phyloP scores from a whole-genome alignment of 139 green algal species.

The Chlorella sp. region DNA sequence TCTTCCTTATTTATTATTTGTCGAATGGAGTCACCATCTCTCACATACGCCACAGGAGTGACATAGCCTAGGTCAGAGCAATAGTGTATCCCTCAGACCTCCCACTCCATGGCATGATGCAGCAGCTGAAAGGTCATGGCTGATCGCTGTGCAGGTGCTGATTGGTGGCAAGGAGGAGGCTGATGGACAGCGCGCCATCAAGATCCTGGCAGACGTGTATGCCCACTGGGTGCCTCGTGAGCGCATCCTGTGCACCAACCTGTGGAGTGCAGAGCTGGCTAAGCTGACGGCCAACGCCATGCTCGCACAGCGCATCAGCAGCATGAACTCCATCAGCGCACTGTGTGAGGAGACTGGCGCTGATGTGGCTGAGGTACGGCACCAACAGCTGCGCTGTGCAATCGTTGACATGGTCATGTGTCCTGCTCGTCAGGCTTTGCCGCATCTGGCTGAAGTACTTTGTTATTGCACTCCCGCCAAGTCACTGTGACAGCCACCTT shows the following conservation, averaged over 20 bases:
- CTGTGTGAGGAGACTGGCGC: constrained; percentile 94
- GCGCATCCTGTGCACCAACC: constrained; percentile 90
- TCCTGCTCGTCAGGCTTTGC: too few species aligned
- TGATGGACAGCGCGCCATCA: constrained; percentile 62
- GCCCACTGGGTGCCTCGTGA: constrained; percentile 91
- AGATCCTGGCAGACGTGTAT: constrained; percentile 81
- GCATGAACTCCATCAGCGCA: constrained; percentile 97
- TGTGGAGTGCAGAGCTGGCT: constrained; percentile 96
- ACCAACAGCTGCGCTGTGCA: too few species aligned
- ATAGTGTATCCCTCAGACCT: too few species aligned
- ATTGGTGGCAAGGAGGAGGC: constrained; percentile 83
- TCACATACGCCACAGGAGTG: too few species aligned
- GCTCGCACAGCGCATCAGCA: constrained; percentile 96
- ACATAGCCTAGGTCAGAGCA: too few species aligned
- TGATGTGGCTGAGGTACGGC: constrained; percentile 78
- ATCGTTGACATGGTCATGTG: too few species aligned
- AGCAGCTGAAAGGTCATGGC: too few species aligned
- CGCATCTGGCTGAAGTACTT: too few species aligned
- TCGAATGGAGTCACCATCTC: too few species aligned
- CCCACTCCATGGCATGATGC: too few species aligned
- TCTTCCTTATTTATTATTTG: too few species aligned
- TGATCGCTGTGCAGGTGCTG: constrained; percentile 52
- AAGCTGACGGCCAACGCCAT: constrained; percentile 98
- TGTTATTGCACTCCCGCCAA: not conserved
- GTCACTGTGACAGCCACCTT: not conserved